Conservation (phyloP, 495 filamentous ascomycete genomes). For the Talaromyces trachyspermus region DNA sequence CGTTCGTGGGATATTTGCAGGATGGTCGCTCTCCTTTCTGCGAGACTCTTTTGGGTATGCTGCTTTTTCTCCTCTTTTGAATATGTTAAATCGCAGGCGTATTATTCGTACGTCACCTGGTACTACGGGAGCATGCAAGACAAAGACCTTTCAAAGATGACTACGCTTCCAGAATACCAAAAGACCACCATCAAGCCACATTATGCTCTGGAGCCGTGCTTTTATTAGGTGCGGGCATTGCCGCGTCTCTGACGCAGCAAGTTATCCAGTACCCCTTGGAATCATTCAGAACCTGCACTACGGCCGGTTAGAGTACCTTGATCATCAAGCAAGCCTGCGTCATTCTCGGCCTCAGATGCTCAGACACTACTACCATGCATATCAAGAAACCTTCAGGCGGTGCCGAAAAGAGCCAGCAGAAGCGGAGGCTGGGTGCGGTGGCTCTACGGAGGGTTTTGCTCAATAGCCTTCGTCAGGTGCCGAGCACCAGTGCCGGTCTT, state of each 20-base stretch:
- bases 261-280: conserved; percentile 65
- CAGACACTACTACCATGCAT: conserved; percentile 63
- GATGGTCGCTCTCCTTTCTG: conserved; percentile 67
- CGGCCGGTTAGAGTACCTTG: conserved; percentile 68
- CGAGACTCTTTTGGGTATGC: conserved; percentile 79
- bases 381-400: conserved; percentile 65
- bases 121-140: conserved; percentile 60
- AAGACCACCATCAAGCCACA: conserved; percentile 61
- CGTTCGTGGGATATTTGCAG: conserved; percentile 71
- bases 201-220: conserved; percentile 76
- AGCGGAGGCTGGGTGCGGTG: conserved; percentile 61
- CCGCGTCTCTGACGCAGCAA: conserved; percentile 72
- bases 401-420: conserved; percentile 55
- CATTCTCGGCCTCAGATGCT: conserved; percentile 44
- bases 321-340: conserved; percentile 51
- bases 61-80: conserved; percentile 81
- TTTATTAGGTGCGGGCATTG: conserved; percentile 70
- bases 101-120: conserved; percentile 70
- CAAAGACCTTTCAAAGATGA: conserved; percentile 25
- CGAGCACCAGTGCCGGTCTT: conserved; percentile 80
- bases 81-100: conserved; percentile 76
- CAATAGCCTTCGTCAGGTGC: conserved; percentile 72
- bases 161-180: conserved; percentile 8
- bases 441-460: conserved; percentile 72
- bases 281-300: conserved; percentile 73